A percentile compares a stretch with the other conserved stretches of the same genome.
Evolutionary conservation across 2,329 filamentous ascomycete genomes (phyloP).

Genomic region (Hymenoscyphus salicellus): DNA sequence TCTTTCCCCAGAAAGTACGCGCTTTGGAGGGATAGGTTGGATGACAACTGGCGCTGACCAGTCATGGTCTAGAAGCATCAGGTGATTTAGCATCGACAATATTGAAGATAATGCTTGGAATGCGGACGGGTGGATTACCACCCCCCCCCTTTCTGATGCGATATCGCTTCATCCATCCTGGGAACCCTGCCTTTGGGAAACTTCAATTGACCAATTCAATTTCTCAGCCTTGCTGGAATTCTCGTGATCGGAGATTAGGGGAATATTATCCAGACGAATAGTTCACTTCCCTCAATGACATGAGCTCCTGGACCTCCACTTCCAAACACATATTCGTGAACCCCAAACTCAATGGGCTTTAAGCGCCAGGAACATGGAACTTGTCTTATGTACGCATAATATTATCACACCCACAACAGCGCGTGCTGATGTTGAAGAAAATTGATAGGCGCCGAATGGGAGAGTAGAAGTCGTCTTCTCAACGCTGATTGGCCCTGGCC

Average conservation of each 20-base stretch:
- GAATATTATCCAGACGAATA: constrained; percentile 4
- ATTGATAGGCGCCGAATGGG: constrained; percentile 24
- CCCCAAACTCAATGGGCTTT: constrained; percentile 13
- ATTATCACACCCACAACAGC: constrained; percentile 26
- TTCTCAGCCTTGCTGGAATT: constrained; percentile 1
- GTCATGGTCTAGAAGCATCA: not conserved
- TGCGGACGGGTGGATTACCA: not conserved
- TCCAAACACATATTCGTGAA: not conserved
- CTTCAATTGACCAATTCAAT: constrained; percentile 1
- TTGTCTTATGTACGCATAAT: constrained; percentile 14
- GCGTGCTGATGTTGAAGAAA: constrained; percentile 17
- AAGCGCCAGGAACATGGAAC: constrained; percentile 32
- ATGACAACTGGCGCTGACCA: constrained; percentile 1
- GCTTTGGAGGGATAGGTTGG: not conserved
- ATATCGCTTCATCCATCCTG: not conserved
- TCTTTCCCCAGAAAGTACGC: not conserved
- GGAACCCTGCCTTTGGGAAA: not conserved
- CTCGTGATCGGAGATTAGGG: constrained; percentile 15
- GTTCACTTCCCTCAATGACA: constrained; percentile 9
- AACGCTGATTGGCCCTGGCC: constrained; percentile 17
- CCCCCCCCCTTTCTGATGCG: not conserved
- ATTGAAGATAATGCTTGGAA: not conserved
- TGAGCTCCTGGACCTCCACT: constrained; percentile 5
- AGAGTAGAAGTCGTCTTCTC: constrained; percentile 16
- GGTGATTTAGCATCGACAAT: not conserved